These are phyloP conservation scores for Begonia peltatifolia DNA, from an alignment of 306 rosid genomes.

Conservation along the genomic window DNA sequence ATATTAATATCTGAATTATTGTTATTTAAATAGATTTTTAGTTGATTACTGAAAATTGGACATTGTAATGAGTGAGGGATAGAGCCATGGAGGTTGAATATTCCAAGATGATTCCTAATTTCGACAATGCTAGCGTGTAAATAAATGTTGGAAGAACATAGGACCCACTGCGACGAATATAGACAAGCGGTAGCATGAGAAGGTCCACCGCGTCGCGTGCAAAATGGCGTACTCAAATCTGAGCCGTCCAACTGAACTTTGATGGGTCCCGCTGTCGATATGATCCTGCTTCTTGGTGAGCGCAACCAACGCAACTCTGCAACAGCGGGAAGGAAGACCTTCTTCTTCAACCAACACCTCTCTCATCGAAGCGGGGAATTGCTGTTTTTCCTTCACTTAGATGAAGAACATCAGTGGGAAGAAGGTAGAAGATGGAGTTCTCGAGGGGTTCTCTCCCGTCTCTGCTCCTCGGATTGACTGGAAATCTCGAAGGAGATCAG, in stretches of 20 bases:
- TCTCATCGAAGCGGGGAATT: background rate
- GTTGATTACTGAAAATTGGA: too few species aligned
- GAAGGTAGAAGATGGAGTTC: constrained; percentile 38
- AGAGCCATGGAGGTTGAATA: too few species aligned
- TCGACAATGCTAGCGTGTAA: background rate
- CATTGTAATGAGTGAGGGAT: too few species aligned
- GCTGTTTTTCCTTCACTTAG: constrained; percentile 2
- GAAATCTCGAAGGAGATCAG: constrained; percentile 88
- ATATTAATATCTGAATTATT: too few species aligned
- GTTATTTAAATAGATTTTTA: too few species aligned
- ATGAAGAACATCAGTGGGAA: constrained; percentile 32
- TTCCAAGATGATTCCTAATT: too few species aligned
- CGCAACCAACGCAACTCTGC: constrained; percentile 12
- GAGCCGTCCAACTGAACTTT: constrained; percentile 25
- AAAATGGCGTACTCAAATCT: constrained; percentile 23
- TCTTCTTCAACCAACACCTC: constrained; percentile 1
- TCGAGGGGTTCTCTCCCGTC: constrained; percentile 55
- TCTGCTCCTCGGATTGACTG: constrained; percentile 58
- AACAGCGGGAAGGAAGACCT: constrained; percentile 3
- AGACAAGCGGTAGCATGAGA: constrained; percentile 26
- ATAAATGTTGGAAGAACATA: background rate
- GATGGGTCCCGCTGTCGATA: constrained; percentile 18
- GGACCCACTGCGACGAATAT: constrained; percentile 7
- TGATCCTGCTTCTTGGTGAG: constrained; percentile 9
- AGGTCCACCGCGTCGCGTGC: constrained; percentile 13